phyloP scores from a whole-genome alignment of 1,284 basidiomycete genomes.

The Tilletia setariae region DNA sequence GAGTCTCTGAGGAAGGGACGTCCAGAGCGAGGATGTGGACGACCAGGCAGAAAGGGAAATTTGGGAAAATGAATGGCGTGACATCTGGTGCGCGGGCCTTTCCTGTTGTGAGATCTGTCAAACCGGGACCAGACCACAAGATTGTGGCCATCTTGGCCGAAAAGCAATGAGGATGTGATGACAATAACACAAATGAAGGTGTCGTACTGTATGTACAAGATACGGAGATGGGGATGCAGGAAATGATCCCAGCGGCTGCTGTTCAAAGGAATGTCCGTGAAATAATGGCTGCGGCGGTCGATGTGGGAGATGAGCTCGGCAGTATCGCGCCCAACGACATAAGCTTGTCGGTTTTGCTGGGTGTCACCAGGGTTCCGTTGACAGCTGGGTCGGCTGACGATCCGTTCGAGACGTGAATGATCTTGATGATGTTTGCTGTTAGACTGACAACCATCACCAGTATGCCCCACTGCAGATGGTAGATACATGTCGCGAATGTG shows the following conservation, averaged over 20 bases:
- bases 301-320: not conserved
- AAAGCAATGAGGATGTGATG: no score
- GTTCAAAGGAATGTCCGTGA: not conserved
- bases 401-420: slow-evolving; percentile 23
- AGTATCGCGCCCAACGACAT: not conserved
- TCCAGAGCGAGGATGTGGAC: no score
- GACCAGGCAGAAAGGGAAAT: no score
- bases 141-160: no score
- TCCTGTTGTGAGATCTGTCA: no score
- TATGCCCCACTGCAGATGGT: slow-evolving; percentile 29
- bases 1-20: no score
- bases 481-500: slow-evolving; percentile 11
- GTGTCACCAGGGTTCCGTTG: not conserved
- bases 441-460: slow-evolving; percentile 39
- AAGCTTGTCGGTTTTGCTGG: slow-evolving; percentile 4
- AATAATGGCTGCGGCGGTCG: not conserved
- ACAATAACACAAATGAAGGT: no score
- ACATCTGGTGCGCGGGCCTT: no score
- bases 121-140: no score
- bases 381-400: not conserved
- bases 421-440: slow-evolving; percentile 41
- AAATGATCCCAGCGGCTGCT: not conserved
- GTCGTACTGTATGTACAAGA: not conserved
- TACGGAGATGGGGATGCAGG: no score
- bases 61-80: no score